Evolutionary conservation across 805 yeast species (phyloP), one percentile per base, ranked within the genome.

Genomic region (Candida tibetensis): DNA sequence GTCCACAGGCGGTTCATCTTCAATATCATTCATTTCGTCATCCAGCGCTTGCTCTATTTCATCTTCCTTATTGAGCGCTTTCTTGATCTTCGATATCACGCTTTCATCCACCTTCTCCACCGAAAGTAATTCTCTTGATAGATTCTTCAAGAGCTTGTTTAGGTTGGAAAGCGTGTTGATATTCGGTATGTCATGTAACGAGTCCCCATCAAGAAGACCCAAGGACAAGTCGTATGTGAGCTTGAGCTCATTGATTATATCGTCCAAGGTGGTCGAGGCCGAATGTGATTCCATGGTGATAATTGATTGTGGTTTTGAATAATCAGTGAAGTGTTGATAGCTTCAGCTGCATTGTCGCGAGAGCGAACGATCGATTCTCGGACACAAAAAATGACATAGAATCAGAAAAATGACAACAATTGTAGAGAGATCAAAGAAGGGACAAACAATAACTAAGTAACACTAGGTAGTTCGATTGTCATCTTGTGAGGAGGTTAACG

Each of bases 201-300:
- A 51, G 14, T 77, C 81, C 0, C 90, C 90, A 46, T 73, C 80
- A 17, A 83, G 58, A 36, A 76, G 57, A 1, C 89, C 89, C 13
- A 74, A 64, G 28, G 77, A 74, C 4, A 74, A 64, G 49, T 82
- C 85, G 51, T 77, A 82, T 1, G 75, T 61, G 37, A 83, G 56
- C 32, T 71, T 66, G 27, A 81, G 57, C 45, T 76, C 77, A 32
- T 63, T 62, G 37, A 82, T 60, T 10, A 83, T 72, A 38, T 75
- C 74, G 19, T 71, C 71, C 36, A 83, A 53, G 5, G 67, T 60
- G 4, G 72, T 68, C 4, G 73, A 60, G 9, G 73, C 71, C 5
- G 64, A 51, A 30, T 36, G 44, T 17, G 19, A 23, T 5, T 36
- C 39, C 15, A 26, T 25, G 34, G 39, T 15, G 29, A 25, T 36